phyloP scores from a whole-genome alignment of 2,329 filamentous ascomycete species.

The Rutstroemia sp. region DNA sequence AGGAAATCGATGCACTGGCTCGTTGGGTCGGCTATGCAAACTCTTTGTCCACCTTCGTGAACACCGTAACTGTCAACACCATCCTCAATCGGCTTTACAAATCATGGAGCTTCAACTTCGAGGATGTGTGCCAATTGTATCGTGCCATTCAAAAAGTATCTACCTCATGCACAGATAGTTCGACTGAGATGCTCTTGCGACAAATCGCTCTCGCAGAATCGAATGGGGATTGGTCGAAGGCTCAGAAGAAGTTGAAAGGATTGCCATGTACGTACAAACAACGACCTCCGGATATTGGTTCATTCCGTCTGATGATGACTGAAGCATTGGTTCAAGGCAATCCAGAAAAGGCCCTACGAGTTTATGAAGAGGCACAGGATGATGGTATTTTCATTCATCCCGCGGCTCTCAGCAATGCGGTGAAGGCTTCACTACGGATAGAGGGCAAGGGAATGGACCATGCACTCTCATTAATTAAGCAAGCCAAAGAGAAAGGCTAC shows the following conservation, averaged over 20 bases:
- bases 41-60: constrained; percentile 12
- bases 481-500: constrained; percentile 15
- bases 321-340: constrained; percentile 15
- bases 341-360: constrained; percentile 15
- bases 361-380: constrained; percentile 20
- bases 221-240: not conserved
- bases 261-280: not conserved
- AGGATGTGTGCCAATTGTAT: constrained; percentile 20
- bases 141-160: constrained; percentile 7
- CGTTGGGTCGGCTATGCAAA: constrained; percentile 25
- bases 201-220: constrained; percentile 13
- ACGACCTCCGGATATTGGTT: constrained; percentile 4
- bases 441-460: constrained; percentile 9
- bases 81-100: constrained; percentile 23
- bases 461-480: constrained; percentile 18
- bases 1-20: constrained; percentile 24
- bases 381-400: constrained; percentile 10
- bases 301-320: constrained; percentile 16
- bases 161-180: constrained; percentile 6
- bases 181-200: constrained; percentile 19
- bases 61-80: constrained; percentile 24
- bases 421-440: constrained; percentile 21
- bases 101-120: constrained; percentile 20
- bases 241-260: constrained; percentile 2
- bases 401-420: constrained; percentile 14